These are phyloP conservation scores for Aspergillus nomiae DNA, from an alignment of 2,329 filamentous ascomycete genomes.

Conservation along the genomic window DNA sequence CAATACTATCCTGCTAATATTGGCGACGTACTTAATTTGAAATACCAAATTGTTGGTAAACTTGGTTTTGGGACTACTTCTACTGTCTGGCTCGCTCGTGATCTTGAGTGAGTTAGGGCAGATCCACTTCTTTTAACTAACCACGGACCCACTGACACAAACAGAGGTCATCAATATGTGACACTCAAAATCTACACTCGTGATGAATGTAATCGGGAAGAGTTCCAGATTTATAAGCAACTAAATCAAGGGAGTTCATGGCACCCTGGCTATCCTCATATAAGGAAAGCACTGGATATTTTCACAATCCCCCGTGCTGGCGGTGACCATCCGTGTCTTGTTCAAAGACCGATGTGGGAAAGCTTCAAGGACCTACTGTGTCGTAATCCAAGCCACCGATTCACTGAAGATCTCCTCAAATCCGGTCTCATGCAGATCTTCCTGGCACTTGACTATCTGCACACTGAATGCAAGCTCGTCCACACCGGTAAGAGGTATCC, in stretches of 20 bases:
- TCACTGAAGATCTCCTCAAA: slow-evolving; percentile 43
- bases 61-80: too few relatives aligned
- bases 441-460: slow-evolving; percentile 39
- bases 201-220: slow-evolving; percentile 20
- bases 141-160: too few relatives aligned
- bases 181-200: slow-evolving; percentile 29
- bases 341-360: slow-evolving; percentile 43
- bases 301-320: slow-evolving; percentile 32
- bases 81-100: too few relatives aligned
- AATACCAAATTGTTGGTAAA: too few relatives aligned
- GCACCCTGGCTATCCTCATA: slow-evolving; percentile 30
- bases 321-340: slow-evolving; percentile 34
- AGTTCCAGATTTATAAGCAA: slow-evolving; percentile 32
- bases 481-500: too few relatives aligned
- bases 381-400: slow-evolving; percentile 40
- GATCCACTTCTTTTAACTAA: too few relatives aligned
- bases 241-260: slow-evolving; percentile 25
- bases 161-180: slow-evolving; percentile 25
- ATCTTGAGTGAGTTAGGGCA: too few relatives aligned
- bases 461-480: too few relatives aligned
- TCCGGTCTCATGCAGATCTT: slow-evolving; percentile 40
- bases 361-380: slow-evolving; percentile 43
- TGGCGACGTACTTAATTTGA: too few relatives aligned
- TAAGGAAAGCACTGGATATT: slow-evolving; percentile 34
- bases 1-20: too few relatives aligned